These are phyloP conservation scores for Rhizopogon sp. DNA, from an alignment of 768 basidiomycete species.

Conservation along the genomic window DNA sequence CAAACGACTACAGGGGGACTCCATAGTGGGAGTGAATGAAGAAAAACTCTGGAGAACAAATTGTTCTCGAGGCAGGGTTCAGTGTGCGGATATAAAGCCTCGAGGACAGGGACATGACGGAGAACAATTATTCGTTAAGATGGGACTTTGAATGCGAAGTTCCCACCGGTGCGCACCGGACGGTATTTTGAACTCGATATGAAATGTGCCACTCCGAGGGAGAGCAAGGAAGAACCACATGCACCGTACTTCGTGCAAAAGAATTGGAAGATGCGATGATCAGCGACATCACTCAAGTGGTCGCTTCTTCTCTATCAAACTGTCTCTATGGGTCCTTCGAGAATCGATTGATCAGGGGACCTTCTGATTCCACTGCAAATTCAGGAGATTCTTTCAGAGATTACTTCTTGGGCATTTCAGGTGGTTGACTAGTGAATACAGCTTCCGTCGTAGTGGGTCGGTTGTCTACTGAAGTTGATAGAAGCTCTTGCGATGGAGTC, in stretches of 20 bases:
- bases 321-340: not conserved
- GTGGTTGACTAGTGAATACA: not conserved
- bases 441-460: slow-evolving; percentile 1
- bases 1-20: slow-evolving; percentile 16
- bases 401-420: not conserved
- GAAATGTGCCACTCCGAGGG: not conserved
- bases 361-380: not conserved
- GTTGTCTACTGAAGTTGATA: not conserved
- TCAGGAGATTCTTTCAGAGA: no score
- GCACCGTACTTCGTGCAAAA: not conserved
- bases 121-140: not conserved
- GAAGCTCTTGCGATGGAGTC: not conserved
- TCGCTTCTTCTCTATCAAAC: not conserved
- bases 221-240: not conserved
- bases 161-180: not conserved
- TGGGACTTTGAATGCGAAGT: not conserved
- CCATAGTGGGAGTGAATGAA: slow-evolving; percentile 5
- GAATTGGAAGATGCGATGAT: not conserved
- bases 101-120: slow-evolving; percentile 19
- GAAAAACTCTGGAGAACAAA: not conserved
- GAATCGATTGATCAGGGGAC: not conserved
- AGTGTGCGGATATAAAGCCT: slow-evolving; percentile 12
- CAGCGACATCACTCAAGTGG: not conserved
- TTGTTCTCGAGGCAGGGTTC: not conserved
- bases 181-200: not conserved